Percentiles rank a stretch among this genome's conserved stretches.
These are phyloP conservation scores for Verticillium klebahnii DNA, from an alignment of 2,329 filamentous ascomycete genomes.

Conservation along the genomic window DNA sequence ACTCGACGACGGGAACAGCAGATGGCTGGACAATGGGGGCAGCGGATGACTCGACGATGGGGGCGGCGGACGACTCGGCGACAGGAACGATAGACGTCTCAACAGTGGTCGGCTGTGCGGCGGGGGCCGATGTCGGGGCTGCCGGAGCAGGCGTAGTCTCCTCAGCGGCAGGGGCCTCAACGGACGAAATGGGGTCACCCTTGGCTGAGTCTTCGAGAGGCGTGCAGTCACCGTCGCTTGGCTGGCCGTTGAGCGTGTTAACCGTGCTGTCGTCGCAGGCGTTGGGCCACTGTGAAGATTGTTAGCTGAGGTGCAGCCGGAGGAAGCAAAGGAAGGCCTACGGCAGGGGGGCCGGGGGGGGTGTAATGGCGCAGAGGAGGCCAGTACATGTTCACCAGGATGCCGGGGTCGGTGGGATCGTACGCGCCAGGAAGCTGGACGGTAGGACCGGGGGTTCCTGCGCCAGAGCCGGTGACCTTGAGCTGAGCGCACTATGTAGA, in stretches of 20 bases:
- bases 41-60: background rate
- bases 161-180: background rate
- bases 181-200: background rate
- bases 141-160: background rate
- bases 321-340: background rate
- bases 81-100: background rate
- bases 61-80: background rate
- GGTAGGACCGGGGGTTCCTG: conserved; percentile 21
- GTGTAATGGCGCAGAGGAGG: conserved; percentile 22
- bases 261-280: conserved; percentile 27
- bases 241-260: conserved; percentile 21
- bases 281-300: conserved; percentile 19
- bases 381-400: conserved; percentile 27
- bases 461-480: conserved; percentile 18
- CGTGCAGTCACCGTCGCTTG: conserved; percentile 28
- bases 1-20: background rate
- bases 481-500: conserved; percentile 29
- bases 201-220: background rate
- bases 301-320: background rate
- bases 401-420: conserved; percentile 21
- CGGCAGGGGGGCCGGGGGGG: conserved; percentile 22
- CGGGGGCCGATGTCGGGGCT: background rate
- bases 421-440: conserved; percentile 28
- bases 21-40: background rate
- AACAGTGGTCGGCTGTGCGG: background rate